A percentile compares a stretch with the other conserved stretches of the same genome.
Evolutionary conservation across 768 basidiomycete species (phyloP).

Genomic region (Lanmaoa pseudosensibilis): DNA sequence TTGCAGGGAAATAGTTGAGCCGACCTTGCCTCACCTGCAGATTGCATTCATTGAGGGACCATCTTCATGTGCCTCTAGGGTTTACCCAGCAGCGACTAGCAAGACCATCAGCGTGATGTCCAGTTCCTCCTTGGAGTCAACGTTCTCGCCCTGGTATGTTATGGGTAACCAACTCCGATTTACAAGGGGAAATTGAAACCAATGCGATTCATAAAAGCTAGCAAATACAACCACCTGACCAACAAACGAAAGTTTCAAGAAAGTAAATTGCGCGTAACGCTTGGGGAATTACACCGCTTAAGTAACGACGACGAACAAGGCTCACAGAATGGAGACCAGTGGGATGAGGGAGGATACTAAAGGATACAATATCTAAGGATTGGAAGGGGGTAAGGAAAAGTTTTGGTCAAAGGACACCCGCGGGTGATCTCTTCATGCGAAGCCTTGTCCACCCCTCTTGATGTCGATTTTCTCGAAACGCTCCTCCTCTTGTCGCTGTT

Average conservation of each 20-base stretch:
- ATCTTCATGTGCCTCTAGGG: not conserved
- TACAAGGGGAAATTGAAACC: not conserved
- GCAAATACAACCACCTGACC: slow-evolving; percentile 1
- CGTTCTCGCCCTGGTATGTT: not conserved
- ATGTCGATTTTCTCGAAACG: slow-evolving; percentile 88
- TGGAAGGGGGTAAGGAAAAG: not conserved
- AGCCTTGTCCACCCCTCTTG: slow-evolving; percentile 84
- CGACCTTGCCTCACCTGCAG: not conserved
- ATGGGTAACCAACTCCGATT: not conserved
- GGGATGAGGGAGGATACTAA: not conserved
- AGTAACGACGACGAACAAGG: not conserved
- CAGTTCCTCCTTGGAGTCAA: not conserved
- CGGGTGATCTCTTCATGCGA: slow-evolving; percentile 54
- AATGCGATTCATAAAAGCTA: not conserved
- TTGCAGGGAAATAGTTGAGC: not conserved
- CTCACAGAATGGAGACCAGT: not conserved
- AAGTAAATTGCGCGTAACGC: slow-evolving; percentile 4
- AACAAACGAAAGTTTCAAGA: not conserved
- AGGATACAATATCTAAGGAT: too few species aligned
- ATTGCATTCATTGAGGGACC: not conserved
- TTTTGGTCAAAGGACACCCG: not conserved
- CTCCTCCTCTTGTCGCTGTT: slow-evolving; percentile 73
- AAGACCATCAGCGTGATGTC: not conserved
- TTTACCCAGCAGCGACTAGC: not conserved
- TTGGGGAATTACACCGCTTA: not conserved